These are phyloP conservation scores for Firmiana major DNA, from an alignment of 345 rosid species.

Conservation along the genomic window DNA sequence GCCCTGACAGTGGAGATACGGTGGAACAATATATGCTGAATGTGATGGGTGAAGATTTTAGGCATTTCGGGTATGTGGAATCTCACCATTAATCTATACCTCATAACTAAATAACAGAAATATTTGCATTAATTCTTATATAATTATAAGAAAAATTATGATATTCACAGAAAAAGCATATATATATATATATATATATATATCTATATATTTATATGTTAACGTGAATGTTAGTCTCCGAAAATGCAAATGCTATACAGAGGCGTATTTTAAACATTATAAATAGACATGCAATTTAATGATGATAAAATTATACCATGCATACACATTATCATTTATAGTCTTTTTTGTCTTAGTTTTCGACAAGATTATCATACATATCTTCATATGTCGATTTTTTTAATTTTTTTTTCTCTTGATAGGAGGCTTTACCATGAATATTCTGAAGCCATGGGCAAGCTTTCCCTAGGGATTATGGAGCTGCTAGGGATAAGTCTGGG, in stretches of 20 bases:
- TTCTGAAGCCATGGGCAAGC: conserved; percentile 44
- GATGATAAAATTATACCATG: no score
- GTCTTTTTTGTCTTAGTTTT: no score
- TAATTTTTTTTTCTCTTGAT: neutral
- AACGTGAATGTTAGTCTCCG: no score
- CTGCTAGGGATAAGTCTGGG: conserved; percentile 56
- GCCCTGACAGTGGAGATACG: conserved; percentile 25
- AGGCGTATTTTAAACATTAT: no score
- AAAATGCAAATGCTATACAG: no score
- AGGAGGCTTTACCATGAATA: conserved; percentile 58
- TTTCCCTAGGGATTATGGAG: conserved; percentile 53
- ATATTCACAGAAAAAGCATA: neutral
- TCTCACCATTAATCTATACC: neutral
- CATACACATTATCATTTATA: no score
- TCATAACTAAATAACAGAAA: neutral
- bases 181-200: no score
- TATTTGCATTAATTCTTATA: neutral
- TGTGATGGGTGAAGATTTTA: conserved; percentile 56
- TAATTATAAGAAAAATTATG: neutral
- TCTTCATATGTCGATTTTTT: neutral
- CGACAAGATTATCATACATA: neutral
- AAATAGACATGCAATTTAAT: no score
- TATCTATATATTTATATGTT: no score
- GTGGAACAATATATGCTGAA: conserved; percentile 47
- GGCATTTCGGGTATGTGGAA: conserved; percentile 53